Evolutionary conservation across 352 stramenopile genomes (phyloP).

Genomic region (Phytophthora parvispora): DNA sequence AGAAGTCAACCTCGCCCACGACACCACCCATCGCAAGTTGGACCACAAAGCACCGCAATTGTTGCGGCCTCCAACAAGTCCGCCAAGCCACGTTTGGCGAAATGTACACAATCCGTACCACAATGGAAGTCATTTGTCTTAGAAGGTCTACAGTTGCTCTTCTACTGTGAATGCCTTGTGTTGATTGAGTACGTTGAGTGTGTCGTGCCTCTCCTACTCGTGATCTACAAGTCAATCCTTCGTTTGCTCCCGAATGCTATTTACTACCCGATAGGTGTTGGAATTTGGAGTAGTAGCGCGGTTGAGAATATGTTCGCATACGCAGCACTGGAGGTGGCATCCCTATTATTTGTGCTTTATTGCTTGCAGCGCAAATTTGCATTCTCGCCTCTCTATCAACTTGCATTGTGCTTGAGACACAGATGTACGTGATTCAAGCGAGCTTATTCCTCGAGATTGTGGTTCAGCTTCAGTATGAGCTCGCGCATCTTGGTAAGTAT

Average conservation of each 20-base stretch:
- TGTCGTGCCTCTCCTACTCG: slow-evolving; percentile 36
- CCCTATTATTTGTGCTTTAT: slow-evolving; percentile 21
- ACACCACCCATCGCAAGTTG: background rate
- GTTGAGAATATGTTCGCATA: slow-evolving; percentile 11
- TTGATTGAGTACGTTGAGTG: slow-evolving; percentile 43
- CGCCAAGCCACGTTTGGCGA: no score
- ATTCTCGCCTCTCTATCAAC: slow-evolving; percentile 32
- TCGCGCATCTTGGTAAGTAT: background rate
- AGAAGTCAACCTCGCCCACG: background rate
- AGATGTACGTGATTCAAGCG: slow-evolving; percentile 13
- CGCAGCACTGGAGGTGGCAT: slow-evolving; percentile 31
- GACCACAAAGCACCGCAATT: background rate
- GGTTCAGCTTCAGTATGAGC: background rate
- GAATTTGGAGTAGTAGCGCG: background rate
- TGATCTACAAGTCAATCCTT: slow-evolving; percentile 35
- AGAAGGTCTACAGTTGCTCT: slow-evolving; percentile 30
- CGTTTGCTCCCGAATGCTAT: slow-evolving; percentile 35
- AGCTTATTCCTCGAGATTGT: background rate
- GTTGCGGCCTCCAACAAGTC: background rate
- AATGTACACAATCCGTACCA: no score
- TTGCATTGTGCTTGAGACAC: slow-evolving; percentile 47
- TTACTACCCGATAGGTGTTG: slow-evolving; percentile 26
- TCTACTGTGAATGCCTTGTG: slow-evolving; percentile 29
- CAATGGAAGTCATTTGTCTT: background rate
- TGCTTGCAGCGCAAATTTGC: slow-evolving; percentile 33